Conservation (phyloP, 2,329 filamentous ascomycete species). For the Escovopsis sp. region DNA sequence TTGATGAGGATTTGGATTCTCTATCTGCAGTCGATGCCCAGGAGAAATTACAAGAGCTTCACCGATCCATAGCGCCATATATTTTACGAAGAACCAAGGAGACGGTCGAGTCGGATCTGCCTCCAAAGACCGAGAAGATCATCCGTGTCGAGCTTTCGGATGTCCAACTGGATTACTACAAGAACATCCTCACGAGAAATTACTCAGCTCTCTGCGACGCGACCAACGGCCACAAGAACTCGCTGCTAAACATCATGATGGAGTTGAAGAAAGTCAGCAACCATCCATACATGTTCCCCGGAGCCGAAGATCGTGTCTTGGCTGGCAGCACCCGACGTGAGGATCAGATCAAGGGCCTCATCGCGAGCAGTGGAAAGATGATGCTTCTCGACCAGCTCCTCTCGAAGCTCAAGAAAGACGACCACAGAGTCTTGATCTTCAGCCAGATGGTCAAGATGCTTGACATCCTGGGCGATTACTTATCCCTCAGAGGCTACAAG, state of each 20-base stretch:
- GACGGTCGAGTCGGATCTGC: slow-evolving; percentile 90
- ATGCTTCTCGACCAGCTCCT: slow-evolving; percentile 95
- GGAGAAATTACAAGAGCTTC: slow-evolving; percentile 73
- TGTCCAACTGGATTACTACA: slow-evolving; percentile 95
- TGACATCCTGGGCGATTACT: slow-evolving; percentile 87
- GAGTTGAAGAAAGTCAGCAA: slow-evolving; percentile 98
- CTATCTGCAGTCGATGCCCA: slow-evolving; percentile 68
- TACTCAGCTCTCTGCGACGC: slow-evolving; percentile 89
- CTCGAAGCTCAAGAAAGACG: slow-evolving; percentile 81
- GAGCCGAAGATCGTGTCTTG: slow-evolving; percentile 79
- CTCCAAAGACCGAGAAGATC: slow-evolving; percentile 96
- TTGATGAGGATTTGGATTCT: slow-evolving; percentile 80
- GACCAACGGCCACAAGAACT: slow-evolving; percentile 82
- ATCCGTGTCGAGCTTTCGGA: slow-evolving; percentile 95
- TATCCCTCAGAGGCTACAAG: slow-evolving; percentile 82
- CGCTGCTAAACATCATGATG: slow-evolving; percentile 97
- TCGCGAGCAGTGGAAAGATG: slow-evolving; percentile 98
- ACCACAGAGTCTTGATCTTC: slow-evolving; percentile 92
- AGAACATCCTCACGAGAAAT: slow-evolving; percentile 94
- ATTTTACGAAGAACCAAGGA: slow-evolving; percentile 94
- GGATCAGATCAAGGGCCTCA: slow-evolving; percentile 80
- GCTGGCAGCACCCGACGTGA: slow-evolving; percentile 69
- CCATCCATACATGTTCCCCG: slow-evolving; percentile 94
- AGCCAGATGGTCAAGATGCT: slow-evolving; percentile 99
- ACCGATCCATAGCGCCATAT: slow-evolving; percentile 76